Evolutionary conservation across 768 basidiomycete genomes (phyloP).

Genomic region (Hypholoma fasciculare): DNA sequence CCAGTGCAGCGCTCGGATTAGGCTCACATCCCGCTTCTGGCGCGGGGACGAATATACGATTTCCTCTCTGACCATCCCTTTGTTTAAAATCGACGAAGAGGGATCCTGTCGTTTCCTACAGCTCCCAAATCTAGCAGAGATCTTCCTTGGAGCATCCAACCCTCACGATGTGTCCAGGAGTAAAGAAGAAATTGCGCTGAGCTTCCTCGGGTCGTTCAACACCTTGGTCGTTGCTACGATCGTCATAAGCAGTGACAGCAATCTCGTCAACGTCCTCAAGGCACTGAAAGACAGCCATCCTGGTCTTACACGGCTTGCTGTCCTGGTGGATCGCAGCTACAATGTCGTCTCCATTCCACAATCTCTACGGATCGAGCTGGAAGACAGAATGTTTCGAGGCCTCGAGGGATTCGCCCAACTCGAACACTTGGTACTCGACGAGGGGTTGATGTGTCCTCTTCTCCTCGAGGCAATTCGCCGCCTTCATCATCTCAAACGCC

Average conservation of each 20-base stretch:
- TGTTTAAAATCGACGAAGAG: not conserved
- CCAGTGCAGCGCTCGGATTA: not conserved
- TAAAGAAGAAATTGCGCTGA: not conserved
- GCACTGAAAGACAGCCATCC: not conserved
- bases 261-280: not conserved
- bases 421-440: not conserved
- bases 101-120: not conserved
- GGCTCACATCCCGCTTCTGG: not conserved
- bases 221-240: not conserved
- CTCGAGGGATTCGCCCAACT: not conserved
- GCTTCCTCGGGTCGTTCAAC: not conserved
- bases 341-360: too few relatives aligned
- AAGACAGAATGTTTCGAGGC: not conserved
- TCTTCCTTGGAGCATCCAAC: not conserved
- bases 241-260: not conserved
- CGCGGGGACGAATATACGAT: not conserved
- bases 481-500: not conserved
- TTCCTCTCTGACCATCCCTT: not conserved
- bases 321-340: not conserved
- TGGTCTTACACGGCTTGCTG: not conserved
- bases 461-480: not conserved
- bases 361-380: not conserved
- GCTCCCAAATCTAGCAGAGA: not conserved
- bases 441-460: not conserved
- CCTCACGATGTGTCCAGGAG: not conserved